These are phyloP conservation scores for Hericium erinaceus DNA, from an alignment of 768 basidiomycete species.

Conservation along the genomic window DNA sequence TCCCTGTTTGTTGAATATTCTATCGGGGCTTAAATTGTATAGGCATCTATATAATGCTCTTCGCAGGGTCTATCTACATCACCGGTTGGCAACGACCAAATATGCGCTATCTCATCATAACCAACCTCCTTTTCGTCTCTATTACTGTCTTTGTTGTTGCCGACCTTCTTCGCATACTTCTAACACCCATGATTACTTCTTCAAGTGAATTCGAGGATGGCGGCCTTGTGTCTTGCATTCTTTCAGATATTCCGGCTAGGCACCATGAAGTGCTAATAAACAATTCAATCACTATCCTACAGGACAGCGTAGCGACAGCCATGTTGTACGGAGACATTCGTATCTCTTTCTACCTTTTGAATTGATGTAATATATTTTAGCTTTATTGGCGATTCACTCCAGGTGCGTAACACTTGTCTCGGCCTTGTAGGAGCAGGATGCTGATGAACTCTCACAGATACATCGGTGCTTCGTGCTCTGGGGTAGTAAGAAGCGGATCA, in stretches of 20 bases:
- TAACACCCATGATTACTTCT: neutral
- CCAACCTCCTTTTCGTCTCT: neutral
- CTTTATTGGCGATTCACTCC: too few species aligned
- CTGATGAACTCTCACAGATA: too few species aligned
- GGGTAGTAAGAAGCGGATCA: too few species aligned
- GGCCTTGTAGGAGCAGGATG: too few species aligned
- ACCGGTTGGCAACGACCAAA: neutral
- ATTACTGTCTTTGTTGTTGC: neutral
- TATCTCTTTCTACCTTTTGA: too few species aligned
- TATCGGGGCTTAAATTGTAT: neutral
- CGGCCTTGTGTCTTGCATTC: neutral
- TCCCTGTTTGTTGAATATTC: neutral
- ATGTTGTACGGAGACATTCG: too few species aligned
- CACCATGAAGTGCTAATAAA: neutral
- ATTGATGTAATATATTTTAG: too few species aligned
- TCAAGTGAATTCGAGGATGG: neutral
- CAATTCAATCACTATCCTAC: too few species aligned
- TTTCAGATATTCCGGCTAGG: neutral
- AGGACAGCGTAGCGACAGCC: too few species aligned
- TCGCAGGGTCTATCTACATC: neutral
- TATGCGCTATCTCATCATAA: neutral
- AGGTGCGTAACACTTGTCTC: too few species aligned
- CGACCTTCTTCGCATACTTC: neutral
- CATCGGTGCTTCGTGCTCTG: too few species aligned
- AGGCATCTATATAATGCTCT: neutral